Percentiles rank a stretch among this genome's conserved stretches.
These are phyloP conservation scores for Magnolia changhungtana DNA, from an alignment of 164 flowering plant genomes.

Conservation along the genomic window DNA sequence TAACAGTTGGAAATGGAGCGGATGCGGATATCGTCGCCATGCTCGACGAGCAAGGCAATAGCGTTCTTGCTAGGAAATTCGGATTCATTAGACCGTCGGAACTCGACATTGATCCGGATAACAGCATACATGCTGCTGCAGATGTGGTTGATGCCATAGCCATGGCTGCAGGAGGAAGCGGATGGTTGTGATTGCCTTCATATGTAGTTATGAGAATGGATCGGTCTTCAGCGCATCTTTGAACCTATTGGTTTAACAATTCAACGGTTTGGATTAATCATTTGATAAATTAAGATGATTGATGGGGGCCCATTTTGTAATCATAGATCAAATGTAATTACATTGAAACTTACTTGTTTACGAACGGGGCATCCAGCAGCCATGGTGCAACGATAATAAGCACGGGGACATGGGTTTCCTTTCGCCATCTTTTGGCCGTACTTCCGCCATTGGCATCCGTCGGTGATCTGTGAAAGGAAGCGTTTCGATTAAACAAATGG, in stretches of 20 bases:
- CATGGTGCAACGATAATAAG: conserved; percentile 92
- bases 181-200: conserved; percentile 86
- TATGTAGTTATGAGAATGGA: conserved; percentile 65
- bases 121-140: conserved; percentile 66
- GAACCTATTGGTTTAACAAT: conserved; percentile 41
- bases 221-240: conserved; percentile 76
- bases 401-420: conserved; percentile 96
- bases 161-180: conserved; percentile 83
- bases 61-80: conserved; percentile 41
- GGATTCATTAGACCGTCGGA: conserved; percentile 61
- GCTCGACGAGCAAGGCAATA: conserved; percentile 52
- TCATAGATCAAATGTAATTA: not conserved
- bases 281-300: not conserved
- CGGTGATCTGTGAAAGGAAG: conserved; percentile 44
- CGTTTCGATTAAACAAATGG: not conserved
- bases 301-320: not conserved
- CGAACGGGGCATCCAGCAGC: conserved; percentile 87
- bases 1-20: conserved; percentile 80
- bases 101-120: conserved; percentile 77
- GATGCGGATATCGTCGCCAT: conserved; percentile 82
- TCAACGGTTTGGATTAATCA: conserved; percentile 5
- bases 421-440: conserved; percentile 95
- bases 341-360: conserved; percentile 47
- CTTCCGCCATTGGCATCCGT: conserved; percentile 97
- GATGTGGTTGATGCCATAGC: conserved; percentile 84